phyloP scores from a whole-genome alignment of 352 stramenopile species.

The Globisporangium radiosum region DNA sequence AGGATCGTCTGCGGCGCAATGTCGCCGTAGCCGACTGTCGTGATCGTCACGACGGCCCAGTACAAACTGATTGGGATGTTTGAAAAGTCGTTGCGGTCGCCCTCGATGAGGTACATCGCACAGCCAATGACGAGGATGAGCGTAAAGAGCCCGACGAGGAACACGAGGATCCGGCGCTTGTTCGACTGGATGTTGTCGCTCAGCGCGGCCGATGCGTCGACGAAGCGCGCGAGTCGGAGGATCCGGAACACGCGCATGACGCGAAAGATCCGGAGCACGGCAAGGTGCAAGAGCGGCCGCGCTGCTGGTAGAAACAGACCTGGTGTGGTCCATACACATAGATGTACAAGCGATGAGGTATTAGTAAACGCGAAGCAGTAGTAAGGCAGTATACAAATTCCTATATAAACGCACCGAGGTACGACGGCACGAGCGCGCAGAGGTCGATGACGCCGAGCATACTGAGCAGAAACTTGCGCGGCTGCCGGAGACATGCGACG shows the following conservation, averaged over 20 bases:
- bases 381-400: background rate
- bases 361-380: background rate
- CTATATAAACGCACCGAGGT: conserved; percentile 33
- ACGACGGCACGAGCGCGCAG: conserved; percentile 71
- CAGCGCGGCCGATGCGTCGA: conserved; percentile 53
- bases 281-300: conserved; percentile 52
- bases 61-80: conserved; percentile 51
- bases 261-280: conserved; percentile 69
- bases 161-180: conserved; percentile 68
- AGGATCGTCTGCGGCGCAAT: conserved; percentile 40
- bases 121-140: conserved; percentile 81
- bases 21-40: conserved; percentile 48
- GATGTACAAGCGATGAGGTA: background rate
- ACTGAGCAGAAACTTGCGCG: conserved; percentile 57
- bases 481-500: conserved; percentile 52
- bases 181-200: conserved; percentile 79
- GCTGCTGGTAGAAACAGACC: conserved; percentile 44
- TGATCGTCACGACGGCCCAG: conserved; percentile 49
- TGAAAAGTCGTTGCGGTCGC: conserved; percentile 65
- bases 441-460: conserved; percentile 74
- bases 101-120: conserved; percentile 82
- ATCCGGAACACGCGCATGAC: conserved; percentile 76
- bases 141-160: conserved; percentile 63
- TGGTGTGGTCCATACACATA: background rate
- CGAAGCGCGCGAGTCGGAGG: conserved; percentile 62